Base-by-base conservation (phyloP, 257 asterid genomes). In the Ilex asprella region DNA sequence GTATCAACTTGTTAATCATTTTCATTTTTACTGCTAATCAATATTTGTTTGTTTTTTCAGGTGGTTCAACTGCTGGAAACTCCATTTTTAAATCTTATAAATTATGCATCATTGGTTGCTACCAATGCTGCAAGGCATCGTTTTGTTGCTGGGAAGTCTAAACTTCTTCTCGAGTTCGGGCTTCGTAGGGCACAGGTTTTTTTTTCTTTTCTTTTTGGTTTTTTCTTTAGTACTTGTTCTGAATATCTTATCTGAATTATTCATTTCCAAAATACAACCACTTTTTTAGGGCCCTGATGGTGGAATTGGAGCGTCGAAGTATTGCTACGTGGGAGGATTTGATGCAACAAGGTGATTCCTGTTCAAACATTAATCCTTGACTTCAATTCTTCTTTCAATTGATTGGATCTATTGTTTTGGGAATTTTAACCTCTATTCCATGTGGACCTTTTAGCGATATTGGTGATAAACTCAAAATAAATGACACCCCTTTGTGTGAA, bases 41-140 rank as follows among this genome's bases (percentile, higher is more conserved):
- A 35, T 35, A 3, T 35, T 3, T 8, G 5, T 4, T 35, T 35
- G 5, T 70, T 67, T 58, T 59, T 79, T 57, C 71, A 93, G 99
- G 95, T 89, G 85, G 97, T 85, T 72, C 99, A 93, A 79, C 78
- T 93, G 74, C 88, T 93, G 61, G 99, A 93, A 85, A 93, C 99
- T 30, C 91, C 97, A 58, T 84, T 93, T 63, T 81, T 93, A 57
- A 93, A 89, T 74, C 95, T 93, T 58, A 80, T 87, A 57, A 93
- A 92, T 67, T 92, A 80, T 72, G 97, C 97, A 47, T 92, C 99
- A n/a, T 65, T 92, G 73, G 99, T 92, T 63, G 91, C 97, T 46
- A 93, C 99, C 12, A 93, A 93, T 72, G 99, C 97, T 72, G 96
- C 99, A 59, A 89, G 99, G 75, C 96, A 89, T 69, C 99, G 96